Evolutionary conservation across 176 grass and related monocot genomes (phyloP), one percentile per base, ranked within the genome.

Genomic region (Melocanna baccifera): DNA sequence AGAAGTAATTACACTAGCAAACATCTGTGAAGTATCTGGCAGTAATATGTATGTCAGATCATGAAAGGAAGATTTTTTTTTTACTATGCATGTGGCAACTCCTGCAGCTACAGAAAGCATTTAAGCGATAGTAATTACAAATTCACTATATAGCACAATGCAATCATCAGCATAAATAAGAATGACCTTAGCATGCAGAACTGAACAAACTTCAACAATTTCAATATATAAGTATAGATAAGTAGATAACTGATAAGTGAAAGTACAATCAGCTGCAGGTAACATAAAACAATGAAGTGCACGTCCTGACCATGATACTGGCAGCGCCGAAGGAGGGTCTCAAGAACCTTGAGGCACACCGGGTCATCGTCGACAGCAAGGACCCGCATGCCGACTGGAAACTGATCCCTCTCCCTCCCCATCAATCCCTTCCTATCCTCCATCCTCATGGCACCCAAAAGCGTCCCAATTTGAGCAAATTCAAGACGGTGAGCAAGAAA

Each of bases 341-440:
- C 86, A 16, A 94, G 83, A 16, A 97, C 79, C 87, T 79, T 88
- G 67, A 94, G 86, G 83, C 94, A 97, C 32, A 89, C 78, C 2
- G 78, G 83, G 73, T 91, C 87, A 55, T 96, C 90, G 67, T 97
- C 94, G 14, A 97, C 90, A 20, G 92, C 88, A n/a, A 97, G 94
- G 14, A 97, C 92, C 45, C 91, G 88, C 92, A 94, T 94, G 25
- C 90, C 94, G 32, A 87, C 81, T 10, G 94, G 94, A 77, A 97
- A 91, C 77, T 85, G 89, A 7, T 87, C 84, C n/a, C 73, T 91
- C 41, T 56, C 82, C 56, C 71, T 40, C 47, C 22, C 83, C 86
- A 64, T 71, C 65, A 81, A 19, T 9, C 30, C 68, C 70, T 73
- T 78, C 71, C 69, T 86, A 41, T 84, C 84, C 30, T 89, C 80